Conservation (phyloP, 768 basidiomycete species). For the Mycena sanguinolenta region DNA sequence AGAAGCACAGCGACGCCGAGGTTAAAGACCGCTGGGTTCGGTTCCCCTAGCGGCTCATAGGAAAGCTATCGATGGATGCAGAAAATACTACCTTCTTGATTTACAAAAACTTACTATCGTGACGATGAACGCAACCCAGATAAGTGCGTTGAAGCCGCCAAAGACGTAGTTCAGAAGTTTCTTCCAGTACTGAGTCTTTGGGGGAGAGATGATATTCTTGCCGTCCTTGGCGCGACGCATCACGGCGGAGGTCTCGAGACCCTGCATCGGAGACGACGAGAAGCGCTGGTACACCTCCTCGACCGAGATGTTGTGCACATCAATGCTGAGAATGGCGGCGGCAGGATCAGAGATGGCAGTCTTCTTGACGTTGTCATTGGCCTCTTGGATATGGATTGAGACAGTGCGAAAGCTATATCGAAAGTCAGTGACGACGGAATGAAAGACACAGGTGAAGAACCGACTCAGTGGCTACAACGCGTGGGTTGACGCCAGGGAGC, state of each 20-base stretch:
- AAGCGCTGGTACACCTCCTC: slow-evolving; percentile 57
- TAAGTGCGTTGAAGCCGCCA: slow-evolving; percentile 69
- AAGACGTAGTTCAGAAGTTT: slow-evolving; percentile 68
- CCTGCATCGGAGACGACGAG: slow-evolving; percentile 45
- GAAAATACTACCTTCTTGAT: slow-evolving; percentile 4
- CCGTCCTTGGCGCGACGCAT: slow-evolving; percentile 54
- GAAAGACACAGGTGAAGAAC: too few relatives aligned
- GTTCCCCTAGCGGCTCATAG: slow-evolving; percentile 62
- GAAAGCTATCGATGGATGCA: slow-evolving; percentile 59
- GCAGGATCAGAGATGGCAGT: slow-evolving; percentile 50
- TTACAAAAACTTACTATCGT: slow-evolving; percentile 52
- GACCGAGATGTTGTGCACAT: slow-evolving; percentile 62
- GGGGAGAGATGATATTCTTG: slow-evolving; percentile 64
- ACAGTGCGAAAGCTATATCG: too few relatives aligned
- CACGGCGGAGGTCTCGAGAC: slow-evolving; percentile 63
- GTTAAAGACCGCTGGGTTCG: slow-evolving; percentile 56
- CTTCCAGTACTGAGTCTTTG: slow-evolving; percentile 59
- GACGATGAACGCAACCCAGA: slow-evolving; percentile 68
- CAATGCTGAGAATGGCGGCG: slow-evolving; percentile 58
- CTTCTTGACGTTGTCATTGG: too few relatives aligned
- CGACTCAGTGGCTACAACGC: too few relatives aligned
- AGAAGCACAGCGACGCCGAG: slow-evolving; percentile 66
- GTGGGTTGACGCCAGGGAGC: too few relatives aligned
- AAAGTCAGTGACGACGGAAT: too few relatives aligned
- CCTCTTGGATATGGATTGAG: too few relatives aligned